Base-by-base conservation (phyloP, 768 basidiomycete species). In the Boletus insuetus region DNA sequence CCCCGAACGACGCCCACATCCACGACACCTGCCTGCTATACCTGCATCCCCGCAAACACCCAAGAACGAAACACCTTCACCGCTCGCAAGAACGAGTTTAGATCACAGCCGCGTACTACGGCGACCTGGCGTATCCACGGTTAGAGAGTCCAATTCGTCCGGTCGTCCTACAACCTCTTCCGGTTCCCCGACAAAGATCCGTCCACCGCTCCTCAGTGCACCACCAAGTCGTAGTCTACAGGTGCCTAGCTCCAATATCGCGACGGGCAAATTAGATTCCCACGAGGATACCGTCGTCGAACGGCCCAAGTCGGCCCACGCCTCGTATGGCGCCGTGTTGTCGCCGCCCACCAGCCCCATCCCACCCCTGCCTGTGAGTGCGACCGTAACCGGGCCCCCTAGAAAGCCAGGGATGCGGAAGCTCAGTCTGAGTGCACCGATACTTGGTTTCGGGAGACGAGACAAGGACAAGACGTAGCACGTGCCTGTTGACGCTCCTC, bases 371-470 rank as follows among this genome's bases (percentile, higher is more conserved):
- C 57, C 60, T 10, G 65, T 51, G 52, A 67, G 64, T 39, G 57
- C 17, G 46, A 40, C 19, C 9, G 3, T 51, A 22, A 53, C 63
- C 19, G 61, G 52, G 41, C 53, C 64, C 13, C 62, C 63, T n/a
- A 57, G 73, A 53, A 80, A 73, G 32, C 51, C 51, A 40, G 74
- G 82, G 55, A 78, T 74, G 63, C 76, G 87, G 52, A 90, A 91
- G 73, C 69, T 91, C 70, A 91, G 89, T 67, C 67, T 90, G 53
- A 79, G 79, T 22, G 77, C 80, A 47, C 82, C 84, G 46, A 82
- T 83, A 60, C 73, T 81, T 2, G 75, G 73, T 46, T 80, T 89
- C 58, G 65, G 80, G 77, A 73, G 79, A 77, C 68, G 80, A 66
- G 81, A 84, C 51, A 83, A 73, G 67, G 67, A 74, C 34, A 77